These are phyloP conservation scores for Phoenix roebelenii DNA, from an alignment of 176 grass and related monocot species.

Conservation along the genomic window DNA sequence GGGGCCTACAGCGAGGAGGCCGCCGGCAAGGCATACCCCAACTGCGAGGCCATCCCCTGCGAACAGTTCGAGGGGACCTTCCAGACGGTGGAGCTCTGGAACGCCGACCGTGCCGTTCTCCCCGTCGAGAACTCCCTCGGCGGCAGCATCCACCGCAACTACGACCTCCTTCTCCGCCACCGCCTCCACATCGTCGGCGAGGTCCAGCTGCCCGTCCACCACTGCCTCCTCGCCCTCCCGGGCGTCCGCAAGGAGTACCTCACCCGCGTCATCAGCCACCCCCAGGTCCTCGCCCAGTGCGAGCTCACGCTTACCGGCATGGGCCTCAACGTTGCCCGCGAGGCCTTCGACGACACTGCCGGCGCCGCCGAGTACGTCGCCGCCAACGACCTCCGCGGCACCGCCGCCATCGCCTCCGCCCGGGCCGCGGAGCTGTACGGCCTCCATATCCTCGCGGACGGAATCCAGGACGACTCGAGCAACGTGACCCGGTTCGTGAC, in stretches of 20 bases:
- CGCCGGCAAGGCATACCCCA: slow-evolving; percentile 22
- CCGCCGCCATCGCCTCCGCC: slow-evolving; percentile 19
- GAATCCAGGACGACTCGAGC: slow-evolving; percentile 18
- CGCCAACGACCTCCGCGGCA: slow-evolving; percentile 9
- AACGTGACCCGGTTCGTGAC: slow-evolving; percentile 24
- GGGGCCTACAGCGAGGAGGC: slow-evolving; percentile 38
- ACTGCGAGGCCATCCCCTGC: slow-evolving; percentile 30
- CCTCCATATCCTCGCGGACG: slow-evolving; percentile 12
- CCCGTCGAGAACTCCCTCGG: slow-evolving; percentile 35
- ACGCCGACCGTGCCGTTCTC: slow-evolving; percentile 31
- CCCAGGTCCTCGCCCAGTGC: slow-evolving; percentile 35
- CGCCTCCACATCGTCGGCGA: slow-evolving; percentile 33
- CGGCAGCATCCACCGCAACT: slow-evolving; percentile 43
- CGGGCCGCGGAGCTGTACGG: slow-evolving; percentile 20
- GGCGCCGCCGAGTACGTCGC: slow-evolving; percentile 25
- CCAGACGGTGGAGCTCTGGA: slow-evolving; percentile 29
- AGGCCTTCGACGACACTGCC: slow-evolving; percentile 25
- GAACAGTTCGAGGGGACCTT: slow-evolving; percentile 40
- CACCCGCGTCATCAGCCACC: slow-evolving; percentile 35
- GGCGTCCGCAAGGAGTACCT: slow-evolving; percentile 27
- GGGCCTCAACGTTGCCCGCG: slow-evolving; percentile 11
- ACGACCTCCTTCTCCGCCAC: slow-evolving; percentile 43
- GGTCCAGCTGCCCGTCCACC: slow-evolving; percentile 25
- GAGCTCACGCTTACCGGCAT: slow-evolving; percentile 20
- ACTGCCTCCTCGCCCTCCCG: slow-evolving; percentile 33